A percentile compares a stretch with the other conserved stretches of the same genome.
phyloP scores from a whole-genome alignment of 495 filamentous ascomycete genomes.

The Xylaria longipes region DNA sequence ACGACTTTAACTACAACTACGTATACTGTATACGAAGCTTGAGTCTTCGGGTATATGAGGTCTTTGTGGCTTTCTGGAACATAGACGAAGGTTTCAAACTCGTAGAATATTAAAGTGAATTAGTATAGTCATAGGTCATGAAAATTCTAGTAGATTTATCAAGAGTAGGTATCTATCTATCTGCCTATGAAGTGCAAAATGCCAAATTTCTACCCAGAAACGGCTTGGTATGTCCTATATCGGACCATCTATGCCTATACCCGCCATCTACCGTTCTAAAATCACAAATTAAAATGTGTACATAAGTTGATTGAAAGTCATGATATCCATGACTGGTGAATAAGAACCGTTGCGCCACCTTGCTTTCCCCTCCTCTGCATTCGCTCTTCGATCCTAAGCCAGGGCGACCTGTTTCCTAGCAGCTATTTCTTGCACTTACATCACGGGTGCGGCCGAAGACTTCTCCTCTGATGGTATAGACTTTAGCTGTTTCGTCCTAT shows the following conservation, averaged over 20 bases:
- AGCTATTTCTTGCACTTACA: neutral
- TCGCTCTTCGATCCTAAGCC: neutral
- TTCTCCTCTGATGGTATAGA: neutral
- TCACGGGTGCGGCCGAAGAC: neutral
- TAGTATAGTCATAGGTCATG: neutral
- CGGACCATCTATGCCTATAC: neutral
- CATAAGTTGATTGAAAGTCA: neutral
- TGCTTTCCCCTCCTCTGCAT: neutral
- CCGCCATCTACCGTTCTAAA: neutral
- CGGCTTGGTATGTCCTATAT: conserved; percentile 3
- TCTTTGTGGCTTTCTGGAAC: neutral
- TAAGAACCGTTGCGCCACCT: neutral
- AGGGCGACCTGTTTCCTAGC: conserved; percentile 5
- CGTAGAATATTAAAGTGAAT: neutral
- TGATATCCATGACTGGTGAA: neutral
- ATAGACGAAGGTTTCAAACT: neutral
- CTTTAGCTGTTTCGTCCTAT: neutral
- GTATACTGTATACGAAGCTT: neutral
- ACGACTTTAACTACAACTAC: neutral
- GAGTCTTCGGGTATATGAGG: neutral
- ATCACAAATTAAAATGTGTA: conserved; percentile 4
- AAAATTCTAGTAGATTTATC: neutral
- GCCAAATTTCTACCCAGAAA: neutral
- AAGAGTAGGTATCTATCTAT: conserved; percentile 6
- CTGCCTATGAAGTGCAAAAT: conserved; percentile 3